These are phyloP conservation scores for Zelonia costaricensis DNA, from an alignment of 208 protist genomes.

Conservation along the genomic window DNA sequence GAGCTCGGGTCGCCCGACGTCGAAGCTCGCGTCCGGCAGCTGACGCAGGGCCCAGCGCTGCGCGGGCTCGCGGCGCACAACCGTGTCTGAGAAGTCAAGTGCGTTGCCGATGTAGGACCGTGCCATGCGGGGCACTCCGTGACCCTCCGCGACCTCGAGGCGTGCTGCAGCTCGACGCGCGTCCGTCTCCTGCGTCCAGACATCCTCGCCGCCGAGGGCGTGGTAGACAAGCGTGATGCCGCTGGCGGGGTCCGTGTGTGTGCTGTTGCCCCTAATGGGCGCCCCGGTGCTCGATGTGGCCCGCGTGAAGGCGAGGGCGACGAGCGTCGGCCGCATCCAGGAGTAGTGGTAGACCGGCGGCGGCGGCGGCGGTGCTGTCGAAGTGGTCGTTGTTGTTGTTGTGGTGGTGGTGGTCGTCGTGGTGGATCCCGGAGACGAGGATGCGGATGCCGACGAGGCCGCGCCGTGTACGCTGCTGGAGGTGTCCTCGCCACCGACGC, in stretches of 20 bases:
- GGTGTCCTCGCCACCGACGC: too few species aligned
- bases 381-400: not conserved
- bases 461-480: too few species aligned
- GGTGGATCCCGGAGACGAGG: not conserved
- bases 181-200: conserved; percentile 25
- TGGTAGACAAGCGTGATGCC: conserved; percentile 24
- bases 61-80: conserved; percentile 5
- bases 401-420: not conserved
- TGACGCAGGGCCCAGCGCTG: conserved; percentile 21
- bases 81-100: not conserved
- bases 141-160: not conserved
- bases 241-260: not conserved
- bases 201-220: conserved; percentile 26
- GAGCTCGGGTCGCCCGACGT: conserved; percentile 20
- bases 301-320: conserved; percentile 11
- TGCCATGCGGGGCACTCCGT: not conserved
- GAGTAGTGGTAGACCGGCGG: conserved; percentile 20
- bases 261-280: not conserved
- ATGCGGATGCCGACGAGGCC: not conserved
- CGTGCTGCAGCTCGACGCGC: not conserved
- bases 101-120: not conserved
- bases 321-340: conserved; percentile 25
- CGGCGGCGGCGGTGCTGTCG: conserved; percentile 1
- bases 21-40: conserved; percentile 16
- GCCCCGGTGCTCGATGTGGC: not conserved